A percentile compares a stretch with the other conserved stretches of the same genome.
phyloP scores from a whole-genome alignment of 352 stramenopile species.

The Blastocystis sp. region DNA sequence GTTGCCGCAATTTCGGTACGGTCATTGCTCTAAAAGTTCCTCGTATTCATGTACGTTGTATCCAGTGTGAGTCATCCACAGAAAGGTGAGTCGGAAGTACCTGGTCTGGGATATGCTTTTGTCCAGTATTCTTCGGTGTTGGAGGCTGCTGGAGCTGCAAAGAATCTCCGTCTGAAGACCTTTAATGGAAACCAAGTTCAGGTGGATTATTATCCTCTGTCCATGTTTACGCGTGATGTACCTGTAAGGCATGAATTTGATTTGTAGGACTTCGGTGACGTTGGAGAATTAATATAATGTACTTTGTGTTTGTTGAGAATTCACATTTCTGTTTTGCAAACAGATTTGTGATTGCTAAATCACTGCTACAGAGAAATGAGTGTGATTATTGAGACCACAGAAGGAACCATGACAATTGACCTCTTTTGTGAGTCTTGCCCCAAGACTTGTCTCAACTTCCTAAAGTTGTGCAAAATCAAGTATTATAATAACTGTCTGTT shows the following conservation, averaged over 20 bases:
- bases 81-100: neutral
- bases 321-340: neutral
- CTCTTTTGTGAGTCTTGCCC: conserved; percentile 77
- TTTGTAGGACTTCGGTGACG: conserved; percentile 33
- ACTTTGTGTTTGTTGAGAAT: neutral
- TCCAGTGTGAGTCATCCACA: neutral
- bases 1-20: conserved; percentile 32
- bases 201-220: conserved; percentile 62
- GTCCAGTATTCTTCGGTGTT: conserved; percentile 55
- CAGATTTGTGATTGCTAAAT: neutral
- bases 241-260: neutral
- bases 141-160: conserved; percentile 24
- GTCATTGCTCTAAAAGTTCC: conserved; percentile 10
- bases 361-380: conserved; percentile 71
- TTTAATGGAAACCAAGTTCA: conserved; percentile 62
- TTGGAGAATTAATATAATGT: conserved; percentile 45
- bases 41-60: neutral
- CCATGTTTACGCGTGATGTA: conserved; percentile 9
- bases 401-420: conserved; percentile 82
- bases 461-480: conserved; percentile 83
- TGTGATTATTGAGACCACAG: conserved; percentile 82
- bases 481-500: conserved; percentile 87
- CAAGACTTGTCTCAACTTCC: conserved; percentile 79
- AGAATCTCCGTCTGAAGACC: conserved; percentile 40
- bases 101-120: conserved; percentile 51